Conservation (phyloP, 257 asterid species). For the Prunella vulgaris region DNA sequence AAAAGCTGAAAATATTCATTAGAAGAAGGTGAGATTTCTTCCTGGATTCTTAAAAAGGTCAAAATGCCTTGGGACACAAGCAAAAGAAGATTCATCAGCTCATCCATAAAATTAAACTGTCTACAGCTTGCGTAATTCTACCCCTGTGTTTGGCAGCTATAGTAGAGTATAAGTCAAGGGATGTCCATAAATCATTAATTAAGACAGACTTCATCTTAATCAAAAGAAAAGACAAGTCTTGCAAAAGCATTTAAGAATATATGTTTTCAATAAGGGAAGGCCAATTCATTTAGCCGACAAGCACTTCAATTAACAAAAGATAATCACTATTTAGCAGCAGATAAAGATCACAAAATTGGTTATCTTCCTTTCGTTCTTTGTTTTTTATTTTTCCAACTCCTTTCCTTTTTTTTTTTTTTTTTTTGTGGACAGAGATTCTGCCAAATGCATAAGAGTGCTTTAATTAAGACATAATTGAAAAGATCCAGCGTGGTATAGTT, state of each 20-base stretch:
- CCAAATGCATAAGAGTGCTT: background rate
- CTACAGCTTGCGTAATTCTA: constrained; percentile 1
- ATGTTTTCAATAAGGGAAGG: background rate
- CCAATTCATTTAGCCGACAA: background rate
- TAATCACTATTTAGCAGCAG: background rate
- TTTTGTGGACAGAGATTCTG: background rate
- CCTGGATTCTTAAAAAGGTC: constrained; percentile 4
- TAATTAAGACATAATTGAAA: background rate
- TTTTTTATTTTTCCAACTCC: no score
- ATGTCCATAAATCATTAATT: background rate
- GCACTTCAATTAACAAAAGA: background rate
- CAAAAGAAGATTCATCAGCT: constrained; percentile 12
- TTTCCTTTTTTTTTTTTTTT: no score
- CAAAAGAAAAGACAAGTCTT: background rate
- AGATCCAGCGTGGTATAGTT: background rate
- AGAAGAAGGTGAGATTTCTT: background rate
- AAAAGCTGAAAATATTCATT: background rate
- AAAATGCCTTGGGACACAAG: constrained; percentile 8
- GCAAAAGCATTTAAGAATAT: background rate
- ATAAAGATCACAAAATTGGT: background rate
- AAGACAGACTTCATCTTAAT: background rate
- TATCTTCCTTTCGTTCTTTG: background rate
- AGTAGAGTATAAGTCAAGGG: background rate
- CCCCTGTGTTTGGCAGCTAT: background rate
- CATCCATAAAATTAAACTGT: background rate